These are phyloP conservation scores for Coniophora puteana DNA, from an alignment of 1,284 basidiomycete species.

Conservation along the genomic window DNA sequence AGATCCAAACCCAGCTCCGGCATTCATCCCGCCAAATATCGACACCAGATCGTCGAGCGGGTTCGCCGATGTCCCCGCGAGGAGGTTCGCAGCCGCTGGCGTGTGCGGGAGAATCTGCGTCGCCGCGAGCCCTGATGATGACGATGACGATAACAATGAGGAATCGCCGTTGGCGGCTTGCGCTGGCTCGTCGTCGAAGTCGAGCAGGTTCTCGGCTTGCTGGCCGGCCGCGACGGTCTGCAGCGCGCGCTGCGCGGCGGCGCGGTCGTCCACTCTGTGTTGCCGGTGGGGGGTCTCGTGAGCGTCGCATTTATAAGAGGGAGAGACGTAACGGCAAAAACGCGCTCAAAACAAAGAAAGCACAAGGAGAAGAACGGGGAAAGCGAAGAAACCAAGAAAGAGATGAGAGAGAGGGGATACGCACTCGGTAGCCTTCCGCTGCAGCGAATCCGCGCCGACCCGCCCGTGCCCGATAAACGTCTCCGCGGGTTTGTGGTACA, in stretches of 20 bases:
- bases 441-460: conserved; percentile 81
- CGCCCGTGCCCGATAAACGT: conserved; percentile 87
- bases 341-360: no score
- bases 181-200: conserved; percentile 78
- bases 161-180: conserved; percentile 57
- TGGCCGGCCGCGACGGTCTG: conserved; percentile 88
- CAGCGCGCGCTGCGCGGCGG: conserved; percentile 78
- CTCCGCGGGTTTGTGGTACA: conserved; percentile 94
- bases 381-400: conserved; percentile 2
- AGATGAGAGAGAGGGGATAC: conserved; percentile 32
- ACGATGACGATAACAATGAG: no score
- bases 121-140: conserved; percentile 73
- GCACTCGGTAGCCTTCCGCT: conserved; percentile 70
- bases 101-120: conserved; percentile 67
- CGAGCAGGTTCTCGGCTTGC: conserved; percentile 92
- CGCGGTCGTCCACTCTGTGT: conserved; percentile 59
- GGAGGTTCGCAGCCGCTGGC: conserved; percentile 65
- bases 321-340: no score
- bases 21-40: conserved; percentile 65
- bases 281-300: no score
- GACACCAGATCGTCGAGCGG: conserved; percentile 90
- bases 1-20: conserved; percentile 9
- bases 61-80: conserved; percentile 74
- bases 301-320: no score
- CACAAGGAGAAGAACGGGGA: conserved; percentile 2